Base-by-base conservation (phyloP, 768 basidiomycete genomes). In the Stropharia rugosoannulata region DNA sequence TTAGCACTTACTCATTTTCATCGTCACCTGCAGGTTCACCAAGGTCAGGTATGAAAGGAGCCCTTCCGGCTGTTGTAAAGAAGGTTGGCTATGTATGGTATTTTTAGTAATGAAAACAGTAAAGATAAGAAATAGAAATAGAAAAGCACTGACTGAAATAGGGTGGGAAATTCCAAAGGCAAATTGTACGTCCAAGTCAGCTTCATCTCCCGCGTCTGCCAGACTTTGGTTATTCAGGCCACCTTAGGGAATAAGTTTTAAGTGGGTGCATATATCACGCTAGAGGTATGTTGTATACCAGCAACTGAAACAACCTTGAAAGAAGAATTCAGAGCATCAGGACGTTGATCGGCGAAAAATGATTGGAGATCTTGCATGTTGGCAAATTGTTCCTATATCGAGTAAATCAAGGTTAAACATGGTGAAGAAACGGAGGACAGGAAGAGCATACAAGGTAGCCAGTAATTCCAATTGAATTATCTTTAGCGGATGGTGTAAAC, bases 181-280 rank as follows among this genome's bases (percentile, higher is more conserved):
- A 62, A 81, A 86, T 61, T 88, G 83, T 3, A 79, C 75, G 58
- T 88, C 86, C 25, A 89, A 70, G 56, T 84, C 75, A 3, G 86
- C 88, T 66, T 90, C 88, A 2, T 57, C 64, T 6, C 85, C 86
- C n/a, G 86, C 81, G 19, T 70, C 71, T 0, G 64, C 64, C 9
- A 70, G 49, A 27, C 59, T 79, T 64, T 89, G 86, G 57, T 80
- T 77, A 61, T 89, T 86, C 51, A 69, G 38, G 7, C 85, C 86
- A 52, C 80, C 87, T 85, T 36, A 44, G 4, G 13, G 18, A 44
- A 19, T 9, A 46, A 22, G 15, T 35, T 29, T 8, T 39, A 25
- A 32, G 15, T 35, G 12, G 13, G 27, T 32, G 38, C 8, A 22
- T 12, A 44, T 15, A 44, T 27, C 4, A 44, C 29, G 29, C 11